phyloP scores from a whole-genome alignment of 2,329 filamentous ascomycete species.

The Elsinoe batatas region DNA sequence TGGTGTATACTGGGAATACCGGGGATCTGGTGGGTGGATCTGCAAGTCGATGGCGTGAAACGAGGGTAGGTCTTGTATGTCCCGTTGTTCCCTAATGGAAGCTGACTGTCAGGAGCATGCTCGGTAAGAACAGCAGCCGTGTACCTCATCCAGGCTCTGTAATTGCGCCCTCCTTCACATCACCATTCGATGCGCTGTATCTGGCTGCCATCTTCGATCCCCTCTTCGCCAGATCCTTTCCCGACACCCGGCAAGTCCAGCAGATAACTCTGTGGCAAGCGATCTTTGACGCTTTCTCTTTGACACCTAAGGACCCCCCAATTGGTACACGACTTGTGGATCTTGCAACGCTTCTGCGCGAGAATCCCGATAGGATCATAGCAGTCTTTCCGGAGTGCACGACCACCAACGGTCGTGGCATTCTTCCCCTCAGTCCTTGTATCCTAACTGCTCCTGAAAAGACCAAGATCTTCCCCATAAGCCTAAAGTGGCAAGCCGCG shows the following conservation, averaged over 20 bases:
- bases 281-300: conserved; percentile 60
- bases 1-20: conserved; percentile 83
- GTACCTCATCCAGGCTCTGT: conserved; percentile 71
- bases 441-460: conserved; percentile 57
- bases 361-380: conserved; percentile 65
- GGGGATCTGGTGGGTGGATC: conserved; percentile 95
- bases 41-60: conserved; percentile 95
- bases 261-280: conserved; percentile 68
- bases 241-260: conserved; percentile 59
- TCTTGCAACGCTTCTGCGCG: conserved; percentile 42
- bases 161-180: conserved; percentile 85
- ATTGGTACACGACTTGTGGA: conserved; percentile 5
- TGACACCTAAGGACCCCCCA: conserved; percentile 38
- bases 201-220: conserved; percentile 94
- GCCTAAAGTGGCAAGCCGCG: conserved; percentile 74
- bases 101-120: conserved; percentile 38
- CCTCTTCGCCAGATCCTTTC: conserved; percentile 81
- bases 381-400: conserved; percentile 90
- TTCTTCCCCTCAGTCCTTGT: conserved; percentile 71
- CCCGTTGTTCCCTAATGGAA: background rate
- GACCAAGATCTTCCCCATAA: conserved; percentile 80
- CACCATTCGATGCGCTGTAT: conserved; percentile 86
- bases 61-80: conserved; percentile 53
- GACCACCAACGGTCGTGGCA: conserved; percentile 85
- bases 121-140: conserved; percentile 63